Evolutionary conservation across 2,329 filamentous ascomycete genomes (phyloP).

Genomic region (Cercospora nicotianae): DNA sequence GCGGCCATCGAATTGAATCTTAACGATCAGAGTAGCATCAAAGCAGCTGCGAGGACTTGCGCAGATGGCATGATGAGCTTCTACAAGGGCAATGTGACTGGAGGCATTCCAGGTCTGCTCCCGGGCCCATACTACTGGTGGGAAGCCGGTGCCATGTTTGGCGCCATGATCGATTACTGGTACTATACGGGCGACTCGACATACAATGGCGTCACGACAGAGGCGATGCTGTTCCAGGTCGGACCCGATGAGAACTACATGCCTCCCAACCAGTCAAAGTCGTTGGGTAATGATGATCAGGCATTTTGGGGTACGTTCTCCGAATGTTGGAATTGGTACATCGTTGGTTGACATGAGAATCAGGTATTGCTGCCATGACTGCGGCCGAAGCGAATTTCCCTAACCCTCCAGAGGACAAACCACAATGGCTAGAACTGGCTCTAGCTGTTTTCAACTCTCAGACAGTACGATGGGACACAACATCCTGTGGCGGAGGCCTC

Average conservation of each 20-base stretch:
- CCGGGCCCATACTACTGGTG: slow-evolving; percentile 73
- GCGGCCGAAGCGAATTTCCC: slow-evolving; percentile 56
- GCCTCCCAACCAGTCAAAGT: slow-evolving; percentile 48
- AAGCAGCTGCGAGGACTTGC: slow-evolving; percentile 43
- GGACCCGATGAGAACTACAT: slow-evolving; percentile 60
- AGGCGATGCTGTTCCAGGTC: slow-evolving; percentile 62
- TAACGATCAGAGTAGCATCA: slow-evolving; percentile 43
- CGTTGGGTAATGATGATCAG: slow-evolving; percentile 58
- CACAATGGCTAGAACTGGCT: slow-evolving; percentile 50
- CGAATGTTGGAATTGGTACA: too few species aligned
- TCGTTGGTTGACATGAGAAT: not conserved
- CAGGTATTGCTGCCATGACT: slow-evolving; percentile 54
- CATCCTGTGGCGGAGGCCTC: slow-evolving; percentile 41
- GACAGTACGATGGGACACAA: slow-evolving; percentile 41
- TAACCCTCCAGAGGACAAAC: slow-evolving; percentile 43
- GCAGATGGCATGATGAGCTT: slow-evolving; percentile 54
- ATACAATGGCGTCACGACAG: slow-evolving; percentile 61
- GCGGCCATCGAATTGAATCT: slow-evolving; percentile 31
- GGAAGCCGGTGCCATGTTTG: slow-evolving; percentile 65
- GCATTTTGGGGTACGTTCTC: slow-evolving; percentile 52
- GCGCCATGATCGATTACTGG: slow-evolving; percentile 69
- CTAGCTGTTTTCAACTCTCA: slow-evolving; percentile 47
- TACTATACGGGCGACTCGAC: slow-evolving; percentile 64
- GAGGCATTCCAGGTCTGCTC: slow-evolving; percentile 56
- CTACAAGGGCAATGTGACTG: slow-evolving; percentile 55